These are phyloP conservation scores for Penicillium angulare DNA, from an alignment of 495 filamentous ascomycete species.

Conservation along the genomic window DNA sequence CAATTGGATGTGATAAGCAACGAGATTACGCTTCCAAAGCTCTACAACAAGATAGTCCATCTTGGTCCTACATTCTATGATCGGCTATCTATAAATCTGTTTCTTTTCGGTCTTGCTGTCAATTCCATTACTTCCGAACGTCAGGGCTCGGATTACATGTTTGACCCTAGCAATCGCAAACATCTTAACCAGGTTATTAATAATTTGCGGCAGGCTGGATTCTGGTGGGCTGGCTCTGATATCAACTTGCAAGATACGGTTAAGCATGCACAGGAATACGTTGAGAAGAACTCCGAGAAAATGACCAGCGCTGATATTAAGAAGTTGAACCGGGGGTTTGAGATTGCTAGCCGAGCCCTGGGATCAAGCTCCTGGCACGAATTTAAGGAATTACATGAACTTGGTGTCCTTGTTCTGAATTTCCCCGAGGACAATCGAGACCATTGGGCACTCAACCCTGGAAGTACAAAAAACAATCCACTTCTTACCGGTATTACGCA, in stretches of 20 bases:
- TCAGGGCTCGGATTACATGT: conserved; percentile 82
- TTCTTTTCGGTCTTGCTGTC: conserved; percentile 73
- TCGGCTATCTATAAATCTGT: conserved; percentile 78
- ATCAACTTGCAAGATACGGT: conserved; percentile 61
- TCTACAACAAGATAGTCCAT: conserved; percentile 68
- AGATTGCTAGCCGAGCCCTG: conserved; percentile 57
- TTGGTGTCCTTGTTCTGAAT: conserved; percentile 66
- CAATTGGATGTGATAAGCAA: conserved; percentile 63
- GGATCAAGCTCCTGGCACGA: conserved; percentile 60
- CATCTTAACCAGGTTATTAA: conserved; percentile 63
- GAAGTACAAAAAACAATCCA: conserved; percentile 21
- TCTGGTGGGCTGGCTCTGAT: conserved; percentile 83
- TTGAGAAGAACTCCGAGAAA: conserved; percentile 49
- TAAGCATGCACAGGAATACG: conserved; percentile 61
- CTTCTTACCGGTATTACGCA: conserved; percentile 56
- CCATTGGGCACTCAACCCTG: conserved; percentile 62
- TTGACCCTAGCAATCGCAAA: conserved; percentile 68
- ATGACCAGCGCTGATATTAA: conserved; percentile 58
- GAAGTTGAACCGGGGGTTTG: conserved; percentile 60
- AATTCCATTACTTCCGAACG: conserved; percentile 91
- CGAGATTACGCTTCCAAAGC: conserved; percentile 63
- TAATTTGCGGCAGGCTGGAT: conserved; percentile 83
- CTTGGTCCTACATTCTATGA: conserved; percentile 84
- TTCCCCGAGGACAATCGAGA: conserved; percentile 54
- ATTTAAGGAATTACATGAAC: conserved; percentile 68